Percentiles rank a stretch among this genome's conserved stretches.
These are phyloP conservation scores for Pneumocystis canis DNA, from an alignment of 1,139 yeast genomes.

Conservation along the genomic window DNA sequence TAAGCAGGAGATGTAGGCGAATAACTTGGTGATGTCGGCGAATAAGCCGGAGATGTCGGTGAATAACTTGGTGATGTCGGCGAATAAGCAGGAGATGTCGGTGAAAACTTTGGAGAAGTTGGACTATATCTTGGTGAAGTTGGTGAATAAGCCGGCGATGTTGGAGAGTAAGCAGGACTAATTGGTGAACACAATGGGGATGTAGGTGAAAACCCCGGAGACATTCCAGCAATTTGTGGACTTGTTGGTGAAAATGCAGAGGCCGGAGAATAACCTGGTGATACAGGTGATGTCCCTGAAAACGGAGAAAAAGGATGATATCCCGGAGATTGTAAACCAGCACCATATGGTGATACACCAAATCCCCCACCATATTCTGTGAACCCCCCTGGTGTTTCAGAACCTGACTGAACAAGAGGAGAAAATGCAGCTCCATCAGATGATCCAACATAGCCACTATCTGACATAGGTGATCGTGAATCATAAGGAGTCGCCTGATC, in stretches of 20 bases:
- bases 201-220: slow-evolving; percentile 41
- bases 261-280: slow-evolving; percentile 27
- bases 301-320: slow-evolving; percentile 57
- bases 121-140: slow-evolving; percentile 62
- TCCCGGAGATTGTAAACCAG: slow-evolving; percentile 44
- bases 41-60: slow-evolving; percentile 50
- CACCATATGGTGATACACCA: slow-evolving; percentile 36
- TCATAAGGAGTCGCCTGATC: slow-evolving; percentile 93
- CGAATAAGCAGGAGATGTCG: slow-evolving; percentile 60
- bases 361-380: slow-evolving; percentile 54
- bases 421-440: slow-evolving; percentile 60
- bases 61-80: slow-evolving; percentile 66
- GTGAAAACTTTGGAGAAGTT: slow-evolving; percentile 61
- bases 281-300: slow-evolving; percentile 34
- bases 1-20: slow-evolving; percentile 54
- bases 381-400: slow-evolving; percentile 72
- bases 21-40: slow-evolving; percentile 60
- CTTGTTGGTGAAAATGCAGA: not conserved
- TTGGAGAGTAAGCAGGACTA: slow-evolving; percentile 42
- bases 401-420: slow-evolving; percentile 81
- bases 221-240: slow-evolving; percentile 17
- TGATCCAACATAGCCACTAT: slow-evolving; percentile 59
- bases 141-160: slow-evolving; percentile 61
- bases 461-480: slow-evolving; percentile 62
- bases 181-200: slow-evolving; percentile 42